Evolutionary conservation across 2,329 filamentous ascomycete genomes (phyloP).

Genomic region (Aspergillus novofumigatus): DNA sequence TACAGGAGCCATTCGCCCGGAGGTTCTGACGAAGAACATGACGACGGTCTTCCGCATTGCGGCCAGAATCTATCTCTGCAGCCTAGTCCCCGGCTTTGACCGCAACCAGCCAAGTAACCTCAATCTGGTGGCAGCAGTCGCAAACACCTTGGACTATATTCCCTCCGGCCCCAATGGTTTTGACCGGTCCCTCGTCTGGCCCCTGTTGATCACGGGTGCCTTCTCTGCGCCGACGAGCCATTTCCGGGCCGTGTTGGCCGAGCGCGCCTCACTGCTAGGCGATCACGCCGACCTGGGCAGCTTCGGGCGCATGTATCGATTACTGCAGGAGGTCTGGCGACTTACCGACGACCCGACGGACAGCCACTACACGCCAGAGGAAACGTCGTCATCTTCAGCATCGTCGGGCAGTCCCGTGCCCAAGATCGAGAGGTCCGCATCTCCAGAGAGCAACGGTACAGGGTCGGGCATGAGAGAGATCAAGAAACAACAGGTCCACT

Average conservation of each 20-base stretch:
- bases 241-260: constrained; percentile 74
- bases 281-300: constrained; percentile 76
- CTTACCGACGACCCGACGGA: constrained; percentile 59
- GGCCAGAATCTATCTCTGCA: constrained; percentile 94
- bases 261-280: constrained; percentile 69
- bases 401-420: constrained; percentile 7
- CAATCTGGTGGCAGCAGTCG: constrained; percentile 73
- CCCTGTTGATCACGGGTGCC: constrained; percentile 80
- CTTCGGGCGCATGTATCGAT: constrained; percentile 74
- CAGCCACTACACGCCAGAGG: constrained; percentile 6
- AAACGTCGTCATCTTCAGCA: constrained; percentile 6
- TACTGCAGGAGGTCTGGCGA: constrained; percentile 79
- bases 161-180: constrained; percentile 77
- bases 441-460: constrained; percentile 7
- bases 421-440: constrained; percentile 19
- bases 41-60: constrained; percentile 87
- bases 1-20: constrained; percentile 72
- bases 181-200: constrained; percentile 89
- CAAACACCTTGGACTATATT: constrained; percentile 72
- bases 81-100: constrained; percentile 82
- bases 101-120: constrained; percentile 69
- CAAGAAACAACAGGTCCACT: constrained; percentile 68
- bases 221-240: constrained; percentile 67
- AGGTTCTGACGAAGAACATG: constrained; percentile 82
- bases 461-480: constrained; percentile 17